Percentiles rank a stretch among this genome's conserved stretches.
These are phyloP conservation scores for Alternaria consortialis DNA, from an alignment of 2,329 filamentous ascomycete genomes.

Conservation along the genomic window DNA sequence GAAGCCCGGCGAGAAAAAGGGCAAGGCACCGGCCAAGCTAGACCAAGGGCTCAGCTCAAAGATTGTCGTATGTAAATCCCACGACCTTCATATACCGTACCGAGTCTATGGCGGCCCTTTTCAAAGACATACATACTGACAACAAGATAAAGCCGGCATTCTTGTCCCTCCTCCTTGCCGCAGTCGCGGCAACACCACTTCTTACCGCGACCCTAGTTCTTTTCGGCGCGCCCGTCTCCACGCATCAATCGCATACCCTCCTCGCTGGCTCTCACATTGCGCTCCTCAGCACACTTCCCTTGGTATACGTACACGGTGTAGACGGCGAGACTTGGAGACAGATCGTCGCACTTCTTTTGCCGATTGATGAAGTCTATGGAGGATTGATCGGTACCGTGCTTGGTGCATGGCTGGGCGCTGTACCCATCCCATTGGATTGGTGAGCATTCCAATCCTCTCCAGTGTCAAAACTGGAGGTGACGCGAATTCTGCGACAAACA, in stretches of 20 bases:
- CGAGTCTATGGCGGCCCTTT: too few species aligned
- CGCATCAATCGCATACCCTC: slow-evolving; percentile 78
- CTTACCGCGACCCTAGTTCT: slow-evolving; percentile 75
- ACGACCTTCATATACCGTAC: not conserved
- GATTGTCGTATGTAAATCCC: slow-evolving; percentile 53
- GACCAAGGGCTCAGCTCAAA: slow-evolving; percentile 39
- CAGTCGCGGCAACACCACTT: slow-evolving; percentile 65
- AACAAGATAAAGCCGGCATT: slow-evolving; percentile 67
- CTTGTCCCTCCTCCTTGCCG: slow-evolving; percentile 70
- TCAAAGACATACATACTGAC: not conserved
- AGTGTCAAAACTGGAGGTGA: not conserved
- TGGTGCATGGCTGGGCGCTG: slow-evolving; percentile 91
- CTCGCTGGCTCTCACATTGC: slow-evolving; percentile 84
- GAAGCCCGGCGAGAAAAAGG: slow-evolving; percentile 54
- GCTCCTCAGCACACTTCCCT: slow-evolving; percentile 77
- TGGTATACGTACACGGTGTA: slow-evolving; percentile 87
- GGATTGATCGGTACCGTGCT: slow-evolving; percentile 78
- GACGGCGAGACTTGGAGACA: slow-evolving; percentile 75
- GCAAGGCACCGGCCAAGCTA: slow-evolving; percentile 31
- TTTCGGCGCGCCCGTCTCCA: slow-evolving; percentile 89
- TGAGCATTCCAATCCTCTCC: slow-evolving; percentile 41
- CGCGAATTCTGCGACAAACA: not conserved
- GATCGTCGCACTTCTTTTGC: slow-evolving; percentile 72
- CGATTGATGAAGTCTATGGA: slow-evolving; percentile 86
- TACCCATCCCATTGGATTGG: slow-evolving; percentile 97